Percentiles rank a stretch among this genome's conserved stretches.
These are phyloP conservation scores for Globisporangium spiculum DNA, from an alignment of 352 stramenopile species.

Conservation along the genomic window DNA sequence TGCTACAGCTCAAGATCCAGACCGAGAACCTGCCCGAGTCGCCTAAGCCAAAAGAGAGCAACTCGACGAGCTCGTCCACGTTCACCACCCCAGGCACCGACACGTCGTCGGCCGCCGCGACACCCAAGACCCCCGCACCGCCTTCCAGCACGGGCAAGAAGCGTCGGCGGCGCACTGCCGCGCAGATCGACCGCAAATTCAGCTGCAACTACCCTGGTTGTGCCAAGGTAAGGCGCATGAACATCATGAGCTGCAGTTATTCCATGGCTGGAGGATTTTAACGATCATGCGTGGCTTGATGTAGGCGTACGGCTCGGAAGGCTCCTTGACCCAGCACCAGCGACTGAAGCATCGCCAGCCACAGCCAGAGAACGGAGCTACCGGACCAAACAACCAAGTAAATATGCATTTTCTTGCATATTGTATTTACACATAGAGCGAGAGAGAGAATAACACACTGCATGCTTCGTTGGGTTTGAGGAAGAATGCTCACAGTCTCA, in stretches of 20 bases:
- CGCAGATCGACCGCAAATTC: constrained; percentile 83
- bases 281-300: not conserved
- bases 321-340: constrained; percentile 77
- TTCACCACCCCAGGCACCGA: constrained; percentile 16
- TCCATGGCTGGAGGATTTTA: not conserved
- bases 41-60: constrained; percentile 15
- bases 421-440: not conserved
- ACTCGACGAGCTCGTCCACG: constrained; percentile 21
- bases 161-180: constrained; percentile 58
- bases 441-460: no score
- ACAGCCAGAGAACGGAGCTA: constrained; percentile 24
- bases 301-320: constrained; percentile 78
- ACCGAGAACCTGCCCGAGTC: constrained; percentile 35
- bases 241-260: not conserved
- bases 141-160: constrained; percentile 65
- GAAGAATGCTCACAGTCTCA: not conserved
- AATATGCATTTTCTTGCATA: not conserved
- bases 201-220: constrained; percentile 57
- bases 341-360: constrained; percentile 64
- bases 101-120: constrained; percentile 17
- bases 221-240: constrained; percentile 41
- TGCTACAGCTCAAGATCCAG: constrained; percentile 51
- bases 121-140: constrained; percentile 29
- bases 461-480: not conserved
- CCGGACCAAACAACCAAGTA: constrained; percentile 34